Evolutionary conservation across 1,139 yeast species (phyloP).

Genomic region (Taphrina flavorubra): DNA sequence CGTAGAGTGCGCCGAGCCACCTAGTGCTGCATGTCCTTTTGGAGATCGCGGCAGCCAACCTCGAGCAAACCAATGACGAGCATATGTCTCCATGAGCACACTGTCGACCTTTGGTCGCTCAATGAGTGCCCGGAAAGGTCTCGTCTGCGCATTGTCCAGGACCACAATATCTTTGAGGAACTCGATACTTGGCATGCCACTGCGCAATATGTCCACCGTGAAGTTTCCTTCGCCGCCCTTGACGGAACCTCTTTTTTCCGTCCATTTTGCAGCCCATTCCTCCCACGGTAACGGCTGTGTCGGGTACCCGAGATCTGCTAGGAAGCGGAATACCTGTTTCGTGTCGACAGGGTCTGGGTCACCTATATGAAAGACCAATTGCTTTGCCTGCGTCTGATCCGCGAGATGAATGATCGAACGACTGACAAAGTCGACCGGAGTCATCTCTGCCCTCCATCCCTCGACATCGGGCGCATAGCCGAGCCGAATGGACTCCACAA

Average conservation of each 20-base stretch:
- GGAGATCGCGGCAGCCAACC: slow-evolving; percentile 33
- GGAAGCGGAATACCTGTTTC: slow-evolving; percentile 12
- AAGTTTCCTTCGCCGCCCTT: slow-evolving; percentile 30
- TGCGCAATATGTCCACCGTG: slow-evolving; percentile 24
- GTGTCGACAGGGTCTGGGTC: slow-evolving; percentile 30
- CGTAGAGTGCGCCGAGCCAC: slow-evolving; percentile 21
- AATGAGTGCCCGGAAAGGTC: slow-evolving; percentile 22
- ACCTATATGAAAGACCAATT: slow-evolving; percentile 29
- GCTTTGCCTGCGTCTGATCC: slow-evolving; percentile 25
- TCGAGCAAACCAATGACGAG: slow-evolving; percentile 29
- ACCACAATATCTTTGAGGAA: slow-evolving; percentile 20
- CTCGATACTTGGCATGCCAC: slow-evolving; percentile 36
- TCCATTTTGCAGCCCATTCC: slow-evolving; percentile 23
- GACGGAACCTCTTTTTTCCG: slow-evolving; percentile 24
- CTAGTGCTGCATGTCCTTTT: slow-evolving; percentile 10
- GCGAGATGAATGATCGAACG: slow-evolving; percentile 21
- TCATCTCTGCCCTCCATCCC: slow-evolving; percentile 55
- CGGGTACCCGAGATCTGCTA: slow-evolving; percentile 23
- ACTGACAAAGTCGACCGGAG: slow-evolving; percentile 34
- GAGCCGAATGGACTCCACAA: slow-evolving; percentile 90
- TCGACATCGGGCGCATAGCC: slow-evolving; percentile 83
- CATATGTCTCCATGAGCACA: slow-evolving; percentile 23
- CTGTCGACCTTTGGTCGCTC: slow-evolving; percentile 33
- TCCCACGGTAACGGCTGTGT: slow-evolving; percentile 35
- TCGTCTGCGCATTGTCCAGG: slow-evolving; percentile 29